A percentile compares a stretch with the other conserved stretches of the same genome.
These are phyloP conservation scores for Alopecurus myosuroides DNA, from an alignment of 176 grass and related monocot genomes.

Conservation along the genomic window DNA sequence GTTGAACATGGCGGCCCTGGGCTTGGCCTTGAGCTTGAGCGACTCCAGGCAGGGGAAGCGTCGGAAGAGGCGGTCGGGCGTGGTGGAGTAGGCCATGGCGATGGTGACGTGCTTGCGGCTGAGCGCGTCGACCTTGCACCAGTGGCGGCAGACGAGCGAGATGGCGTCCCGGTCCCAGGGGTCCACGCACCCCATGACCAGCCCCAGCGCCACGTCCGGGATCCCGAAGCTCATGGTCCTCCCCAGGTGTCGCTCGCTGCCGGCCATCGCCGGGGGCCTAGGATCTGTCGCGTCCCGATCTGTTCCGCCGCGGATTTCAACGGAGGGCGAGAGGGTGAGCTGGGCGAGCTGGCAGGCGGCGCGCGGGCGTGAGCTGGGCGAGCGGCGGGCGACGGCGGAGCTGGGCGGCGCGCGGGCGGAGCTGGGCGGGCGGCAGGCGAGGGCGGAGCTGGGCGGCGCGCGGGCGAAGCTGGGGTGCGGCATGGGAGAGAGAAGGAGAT, in stretches of 20 bases:
- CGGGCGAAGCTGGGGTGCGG: no score
- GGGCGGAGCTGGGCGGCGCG: no score
- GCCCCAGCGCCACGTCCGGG: conserved; percentile 66
- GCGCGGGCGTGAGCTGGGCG: no score
- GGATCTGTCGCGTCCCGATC: no score
- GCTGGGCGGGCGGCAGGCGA: no score
- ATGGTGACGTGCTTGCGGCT: conserved; percentile 89
- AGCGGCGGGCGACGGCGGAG: no score
- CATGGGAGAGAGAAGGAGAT: no score
- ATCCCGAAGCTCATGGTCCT: conserved; percentile 63
- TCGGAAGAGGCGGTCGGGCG: conserved; percentile 52
- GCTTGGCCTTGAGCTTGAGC: conserved; percentile 91
- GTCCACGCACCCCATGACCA: conserved; percentile 70
- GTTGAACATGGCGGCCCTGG: conserved; percentile 93
- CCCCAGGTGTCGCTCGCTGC: conserved; percentile 26
- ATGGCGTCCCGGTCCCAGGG: conserved; percentile 87
- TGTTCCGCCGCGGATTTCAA: no score
- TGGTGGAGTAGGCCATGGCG: conserved; percentile 88
- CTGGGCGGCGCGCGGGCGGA: no score
- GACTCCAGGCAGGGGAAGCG: conserved; percentile 88
- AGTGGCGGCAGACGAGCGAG: conserved; percentile 88
- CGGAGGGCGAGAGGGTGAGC: no score
- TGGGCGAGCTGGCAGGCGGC: no score
- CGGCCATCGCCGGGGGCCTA: conserved; percentile 14
- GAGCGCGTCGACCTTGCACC: conserved; percentile 61